phyloP scores from a whole-genome alignment of 2,329 filamentous ascomycete species.

The Stemphylium vesicarium region DNA sequence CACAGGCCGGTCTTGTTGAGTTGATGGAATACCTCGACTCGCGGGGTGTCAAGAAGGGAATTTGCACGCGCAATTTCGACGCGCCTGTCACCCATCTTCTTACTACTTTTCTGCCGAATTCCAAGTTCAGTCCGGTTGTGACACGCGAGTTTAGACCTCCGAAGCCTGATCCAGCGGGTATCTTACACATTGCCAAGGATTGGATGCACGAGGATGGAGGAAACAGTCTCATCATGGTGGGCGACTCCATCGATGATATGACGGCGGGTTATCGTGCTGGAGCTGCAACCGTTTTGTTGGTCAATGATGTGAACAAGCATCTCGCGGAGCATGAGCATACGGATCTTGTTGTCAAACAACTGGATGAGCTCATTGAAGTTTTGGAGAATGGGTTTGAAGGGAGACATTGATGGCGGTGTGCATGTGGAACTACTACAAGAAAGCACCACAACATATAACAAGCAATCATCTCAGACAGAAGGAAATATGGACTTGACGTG shows the following conservation, averaged over 20 bases:
- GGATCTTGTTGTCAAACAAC: conserved; percentile 69
- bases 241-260: conserved; percentile 86
- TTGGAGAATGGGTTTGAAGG: conserved; percentile 78
- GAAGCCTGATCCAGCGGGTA: conserved; percentile 87
- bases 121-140: conserved; percentile 77
- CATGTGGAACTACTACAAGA: conserved; percentile 36
- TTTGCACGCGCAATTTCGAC: conserved; percentile 93
- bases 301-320: conserved; percentile 79
- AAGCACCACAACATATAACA: not conserved
- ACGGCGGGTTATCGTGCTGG: conserved; percentile 82
- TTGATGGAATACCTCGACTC: conserved; percentile 84
- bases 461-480: not conserved
- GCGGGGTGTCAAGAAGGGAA: conserved; percentile 73
- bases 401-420: conserved; percentile 33
- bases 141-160: conserved; percentile 83
- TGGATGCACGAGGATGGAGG: conserved; percentile 65
- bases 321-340: conserved; percentile 76
- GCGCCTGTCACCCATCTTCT: conserved; percentile 77
- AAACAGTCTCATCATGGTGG: conserved; percentile 59
- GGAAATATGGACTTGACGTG: not conserved
- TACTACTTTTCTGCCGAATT: conserved; percentile 71
- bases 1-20: conserved; percentile 77
- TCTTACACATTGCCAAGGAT: conserved; percentile 78
- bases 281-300: conserved; percentile 86
- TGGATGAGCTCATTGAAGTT: conserved; percentile 79